Evolutionary conservation across 2,329 filamentous ascomycete genomes (phyloP), one percentile per base, ranked within the genome.

Genomic region (Nigrospora osmanthi): DNA sequence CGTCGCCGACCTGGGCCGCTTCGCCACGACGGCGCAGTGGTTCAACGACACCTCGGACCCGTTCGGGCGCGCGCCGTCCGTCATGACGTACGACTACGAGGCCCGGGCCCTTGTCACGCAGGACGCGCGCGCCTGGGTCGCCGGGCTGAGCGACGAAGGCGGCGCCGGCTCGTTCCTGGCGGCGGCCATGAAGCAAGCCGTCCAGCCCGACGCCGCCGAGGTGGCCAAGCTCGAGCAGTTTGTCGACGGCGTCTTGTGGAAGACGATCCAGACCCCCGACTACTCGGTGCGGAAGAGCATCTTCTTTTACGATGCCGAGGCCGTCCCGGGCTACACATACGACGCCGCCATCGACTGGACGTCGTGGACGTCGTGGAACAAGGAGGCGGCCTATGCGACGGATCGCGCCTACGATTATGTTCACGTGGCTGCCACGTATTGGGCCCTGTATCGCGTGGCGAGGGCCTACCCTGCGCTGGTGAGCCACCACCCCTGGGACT

Each of bases 361-460:
- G 0, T 65, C 61, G 9, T 78, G 74, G 71, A 66, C 64, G 9
- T 72, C 72, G 0, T 81, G 77, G 76, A 66, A 75, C 45, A 63
- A 67, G 44, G 52, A 60, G 0, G 58, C 63, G 0, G 66, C 78
- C 0, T 71, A 71, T 47, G 60, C 60, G 0, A 65, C 70, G 0
- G 67, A 72, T 16, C 66, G 78, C 3, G 75, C 76, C 0, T 81
- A 81, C 50, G 69, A 81, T 50, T 82, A 82, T 49, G 71, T 81
- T 3, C 76, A 81, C 49, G 71, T 77, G 0, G 62, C 70, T 0
- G 75, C 71, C 0, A 64, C 71, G 0, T 81, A 81, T 53, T 82
- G 76, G 76, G 64, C 73, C 0, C 54, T 81, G 38, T 81, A 81
- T 48, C 70, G 75, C 2, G 71, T 72, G 11, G 76, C 70, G 0